Base-by-base conservation (phyloP, 495 filamentous ascomycete genomes). In the Schizothecium vesticola region DNA sequence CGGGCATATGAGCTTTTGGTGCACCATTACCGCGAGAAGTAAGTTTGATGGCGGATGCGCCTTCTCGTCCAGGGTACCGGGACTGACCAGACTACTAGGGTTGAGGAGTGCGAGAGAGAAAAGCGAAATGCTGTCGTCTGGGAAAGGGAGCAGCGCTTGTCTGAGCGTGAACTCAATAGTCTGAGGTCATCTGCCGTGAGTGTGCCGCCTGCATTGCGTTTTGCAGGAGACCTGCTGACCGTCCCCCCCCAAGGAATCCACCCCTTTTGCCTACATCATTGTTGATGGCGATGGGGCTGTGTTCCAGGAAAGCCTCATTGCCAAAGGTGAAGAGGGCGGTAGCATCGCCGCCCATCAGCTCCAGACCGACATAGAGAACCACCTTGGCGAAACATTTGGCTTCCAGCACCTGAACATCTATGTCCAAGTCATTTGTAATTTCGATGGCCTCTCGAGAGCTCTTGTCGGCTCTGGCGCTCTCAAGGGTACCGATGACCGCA, bases 211-310 rank as follows among this genome's bases (percentile, higher is more conserved):
- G 0, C 13, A 0, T 24, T 1, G 21, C 16, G 11, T 2, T 56
- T 56, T 56, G 7, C 63, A 21, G 31, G 28, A 33, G 23, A 63
- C 31, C 21, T 31, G 9, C 2, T 31, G 43, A 51, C 43, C 16
- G 1, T 33, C 3, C 28, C 3, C 28, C 13, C 43, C 22, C 33
- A 64, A 77, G 76, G 74, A 76, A 71, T 68, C 74, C 13, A 64
- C 63, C 5, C 59, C 69, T 0, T 78, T 76, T 28, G 77, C 69
- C 3, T 75, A 73, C 64, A 73, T 74, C 24, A 66, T 79, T 16
- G 71, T 79, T 31, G 77, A 79, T 31, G 77, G 77, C 56, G 76
- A 78, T 31, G 77, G 77, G 0, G 74, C 74, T 11, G 60, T 78
- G 22, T 79, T 79, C 60, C 68, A 60, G 8, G 75, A 76, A 3